Evolutionary conservation across 1,284 basidiomycete genomes (phyloP).

Genomic region (Malassezia sympodialis): DNA sequence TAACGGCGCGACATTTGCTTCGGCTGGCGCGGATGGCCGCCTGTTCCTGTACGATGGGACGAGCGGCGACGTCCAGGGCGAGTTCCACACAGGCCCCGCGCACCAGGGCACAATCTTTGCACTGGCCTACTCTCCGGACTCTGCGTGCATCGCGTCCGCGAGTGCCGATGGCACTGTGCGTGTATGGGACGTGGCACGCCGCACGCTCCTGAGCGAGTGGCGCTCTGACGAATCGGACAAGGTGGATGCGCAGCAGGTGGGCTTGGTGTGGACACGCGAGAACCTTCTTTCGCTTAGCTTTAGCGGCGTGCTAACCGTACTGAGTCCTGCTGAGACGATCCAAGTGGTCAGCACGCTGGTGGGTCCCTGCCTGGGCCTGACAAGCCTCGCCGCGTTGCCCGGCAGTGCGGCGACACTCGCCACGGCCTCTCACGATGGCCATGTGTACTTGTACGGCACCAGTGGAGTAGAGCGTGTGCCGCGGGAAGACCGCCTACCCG

Average conservation of each 20-base stretch:
- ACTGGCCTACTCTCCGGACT: constrained; percentile 54
- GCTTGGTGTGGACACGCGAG: constrained; percentile 65
- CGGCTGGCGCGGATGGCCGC: constrained; percentile 83
- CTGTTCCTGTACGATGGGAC: constrained; percentile 83
- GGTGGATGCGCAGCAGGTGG: constrained; percentile 63
- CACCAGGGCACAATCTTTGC: constrained; percentile 50
- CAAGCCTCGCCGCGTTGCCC: neutral
- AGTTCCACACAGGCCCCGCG: constrained; percentile 29
- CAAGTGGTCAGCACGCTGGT: constrained; percentile 48
- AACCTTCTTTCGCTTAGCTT: constrained; percentile 72
- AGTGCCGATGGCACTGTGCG: constrained; percentile 69
- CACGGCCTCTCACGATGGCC: constrained; percentile 12
- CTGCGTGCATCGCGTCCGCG: constrained; percentile 64
- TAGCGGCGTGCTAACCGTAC: constrained; percentile 68
- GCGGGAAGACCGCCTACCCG: neutral
- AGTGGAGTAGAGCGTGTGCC: neutral
- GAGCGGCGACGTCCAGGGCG: constrained; percentile 59
- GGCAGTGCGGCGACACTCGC: neutral
- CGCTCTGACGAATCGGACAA: constrained; percentile 22
- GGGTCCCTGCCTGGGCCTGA: neutral
- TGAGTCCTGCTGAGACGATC: neutral
- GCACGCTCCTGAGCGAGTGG: constrained; percentile 26
- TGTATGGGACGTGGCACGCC: constrained; percentile 29
- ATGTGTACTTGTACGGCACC: constrained; percentile 8
- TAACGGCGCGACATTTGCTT: constrained; percentile 58